Base-by-base conservation (phyloP, 2,329 filamentous ascomycete genomes). In the Didymella keratinophila region DNA sequence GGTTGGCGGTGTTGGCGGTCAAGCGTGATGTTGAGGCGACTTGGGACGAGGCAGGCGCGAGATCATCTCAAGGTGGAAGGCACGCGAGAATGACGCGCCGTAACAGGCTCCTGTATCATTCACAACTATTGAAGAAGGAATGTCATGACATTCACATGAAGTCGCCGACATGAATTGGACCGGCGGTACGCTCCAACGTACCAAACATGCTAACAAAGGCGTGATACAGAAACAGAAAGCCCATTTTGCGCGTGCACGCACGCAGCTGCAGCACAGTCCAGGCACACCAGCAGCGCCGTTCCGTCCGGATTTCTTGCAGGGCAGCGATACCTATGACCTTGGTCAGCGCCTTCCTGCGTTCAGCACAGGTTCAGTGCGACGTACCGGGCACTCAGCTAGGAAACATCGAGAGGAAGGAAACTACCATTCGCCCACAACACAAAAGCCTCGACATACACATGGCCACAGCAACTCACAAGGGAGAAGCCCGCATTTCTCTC, bases 121-220 rank as follows among this genome's bases (percentile, higher is more conserved):
- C 25, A n/a, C 49, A 28, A 34, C n/a, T 7, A 20, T 25, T 16
- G 14, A 25, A 28, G 14, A 28, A n/a, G 39, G 27, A 37, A 20
- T 9, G 30, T 30, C 49, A 36, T 37, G 27, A 18, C 18, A 39
- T 20, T 32, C 39, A 18, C 28, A 4, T 20, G 30, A 5, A 16
- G 12, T 23, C 14, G 2, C 36, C 34, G 44, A 39, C 14, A 83
- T 83, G 81, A 81, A 82, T 54, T 83, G 81, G 81, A 82, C 79
- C 0, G 81, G 81, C 27, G 81, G 81, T 4, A 76, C 74, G 27
- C 64, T 79, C 30, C 77, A 77, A 58, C 73, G 76, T 48, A 74
- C 69, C 27, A 76, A 71, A 50, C 75, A 73, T 46, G 73, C 72
- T 28, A 71, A 72, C 56, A 76, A 75, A 53, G 69, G 74, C 16